Evolutionary conservation across 2,329 filamentous ascomycete species (phyloP).

Genomic region (Penicillium sclerotigenum): DNA sequence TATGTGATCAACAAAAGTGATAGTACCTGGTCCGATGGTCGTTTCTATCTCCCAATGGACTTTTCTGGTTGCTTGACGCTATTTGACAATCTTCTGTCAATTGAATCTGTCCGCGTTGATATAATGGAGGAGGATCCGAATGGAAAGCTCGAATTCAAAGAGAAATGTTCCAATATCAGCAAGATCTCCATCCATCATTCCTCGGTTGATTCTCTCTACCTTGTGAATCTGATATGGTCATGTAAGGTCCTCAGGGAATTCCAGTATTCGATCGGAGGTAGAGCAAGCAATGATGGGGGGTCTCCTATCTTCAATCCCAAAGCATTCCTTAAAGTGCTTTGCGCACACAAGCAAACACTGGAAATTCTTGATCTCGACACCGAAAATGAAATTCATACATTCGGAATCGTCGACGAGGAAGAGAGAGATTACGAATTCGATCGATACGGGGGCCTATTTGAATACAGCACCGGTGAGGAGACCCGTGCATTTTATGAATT

Average conservation of each 20-base stretch:
- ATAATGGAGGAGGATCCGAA: conserved; percentile 2
- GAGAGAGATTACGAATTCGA: background rate
- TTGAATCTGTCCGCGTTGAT: conserved; percentile 19
- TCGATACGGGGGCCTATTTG: background rate
- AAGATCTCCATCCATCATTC: conserved; percentile 16
- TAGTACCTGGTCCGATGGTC: background rate
- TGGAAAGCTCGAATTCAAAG: background rate
- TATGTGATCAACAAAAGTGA: conserved; percentile 9
- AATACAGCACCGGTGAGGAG: background rate
- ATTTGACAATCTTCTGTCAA: conserved; percentile 17
- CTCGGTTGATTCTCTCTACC: conserved; percentile 1
- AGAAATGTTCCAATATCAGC: conserved; percentile 16
- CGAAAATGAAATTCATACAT: background rate
- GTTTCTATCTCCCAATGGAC: conserved; percentile 12
- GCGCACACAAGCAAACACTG: conserved; percentile 16
- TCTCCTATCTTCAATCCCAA: conserved; percentile 10
- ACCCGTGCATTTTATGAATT: background rate
- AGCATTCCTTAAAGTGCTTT: conserved; percentile 17
- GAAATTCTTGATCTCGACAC: conserved; percentile 19
- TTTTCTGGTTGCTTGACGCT: conserved; percentile 10
- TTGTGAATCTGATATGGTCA: conserved; percentile 12
- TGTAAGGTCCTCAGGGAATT: conserved; percentile 17
- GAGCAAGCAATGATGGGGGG: background rate
- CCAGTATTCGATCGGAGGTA: conserved; percentile 18
- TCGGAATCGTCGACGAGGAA: background rate